Evolutionary conservation across 1,284 basidiomycete species (phyloP).

Genomic region (Sutorius eximius): DNA sequence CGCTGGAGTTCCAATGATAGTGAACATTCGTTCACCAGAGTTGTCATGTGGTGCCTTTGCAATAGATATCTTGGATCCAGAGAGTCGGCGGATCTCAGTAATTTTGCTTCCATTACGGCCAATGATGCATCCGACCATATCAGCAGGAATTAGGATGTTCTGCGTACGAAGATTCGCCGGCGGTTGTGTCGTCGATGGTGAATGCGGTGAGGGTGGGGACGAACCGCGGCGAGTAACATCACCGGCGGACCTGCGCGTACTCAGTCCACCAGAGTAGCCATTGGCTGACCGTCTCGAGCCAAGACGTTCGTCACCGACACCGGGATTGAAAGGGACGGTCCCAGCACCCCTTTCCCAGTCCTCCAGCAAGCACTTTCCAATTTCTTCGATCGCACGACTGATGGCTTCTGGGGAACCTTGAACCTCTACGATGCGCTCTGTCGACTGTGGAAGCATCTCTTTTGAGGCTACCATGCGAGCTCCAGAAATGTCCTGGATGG

Average conservation of each 20-base stretch:
- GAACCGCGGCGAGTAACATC: slow-evolving; percentile 46
- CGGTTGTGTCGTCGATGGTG: slow-evolving; percentile 51
- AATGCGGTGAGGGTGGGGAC: slow-evolving; percentile 59
- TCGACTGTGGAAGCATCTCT: slow-evolving; percentile 98
- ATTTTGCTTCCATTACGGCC: slow-evolving; percentile 98
- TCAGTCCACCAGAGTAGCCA: slow-evolving; percentile 44
- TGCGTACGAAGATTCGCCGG: slow-evolving; percentile 89
- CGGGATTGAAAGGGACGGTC: slow-evolving; percentile 95
- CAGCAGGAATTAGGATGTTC: slow-evolving; percentile 97
- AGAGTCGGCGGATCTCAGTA: slow-evolving; percentile 95
- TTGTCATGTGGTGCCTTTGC: slow-evolving; percentile 99
- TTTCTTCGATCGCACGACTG: slow-evolving; percentile 89
- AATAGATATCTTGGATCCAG: slow-evolving; percentile 96
- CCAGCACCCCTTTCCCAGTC: slow-evolving; percentile 95
- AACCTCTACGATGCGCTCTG: slow-evolving; percentile 96
- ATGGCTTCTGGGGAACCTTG: slow-evolving; percentile 92
- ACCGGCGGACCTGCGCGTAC: slow-evolving; percentile 60
- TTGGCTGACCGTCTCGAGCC: slow-evolving; percentile 47
- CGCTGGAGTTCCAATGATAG: slow-evolving; percentile 95
- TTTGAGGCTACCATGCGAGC: slow-evolving; percentile 98
- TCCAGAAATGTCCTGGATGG: slow-evolving; percentile 96
- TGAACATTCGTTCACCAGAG: slow-evolving; percentile 99
- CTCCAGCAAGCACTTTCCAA: slow-evolving; percentile 92
- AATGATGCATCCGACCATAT: slow-evolving; percentile 99
- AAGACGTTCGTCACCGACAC: slow-evolving; percentile 73